Evolutionary conservation across 768 basidiomycete species (phyloP), one percentile per base, ranked within the genome.

Genomic region (Calocybe gangraenosa): DNA sequence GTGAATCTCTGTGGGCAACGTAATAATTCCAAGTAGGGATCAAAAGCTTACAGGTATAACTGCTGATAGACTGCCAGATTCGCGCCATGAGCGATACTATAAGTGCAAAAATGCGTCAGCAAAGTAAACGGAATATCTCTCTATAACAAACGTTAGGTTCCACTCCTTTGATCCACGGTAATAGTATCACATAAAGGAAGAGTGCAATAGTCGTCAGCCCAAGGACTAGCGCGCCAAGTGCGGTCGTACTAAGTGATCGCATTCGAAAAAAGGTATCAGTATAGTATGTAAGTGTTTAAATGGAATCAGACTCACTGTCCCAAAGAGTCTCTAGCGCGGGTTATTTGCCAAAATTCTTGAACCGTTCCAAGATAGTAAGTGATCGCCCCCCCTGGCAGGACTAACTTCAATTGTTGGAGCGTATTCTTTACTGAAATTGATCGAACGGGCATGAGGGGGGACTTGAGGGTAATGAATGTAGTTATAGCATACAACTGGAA

Each of bases 71-170:
- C 79, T 65, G 17, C 81, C 80, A 3, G 86, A 87, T 53, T 84
- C 68, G 53, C 82, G 71, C 87, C 87, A 90, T 13, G 77, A 75
- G 37, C 73, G 79, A 57, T 86, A 89, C 87, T 90, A 57, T n/a
- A n/a, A n/a, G 37, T 3, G 5, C 14, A 20, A 32, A 4, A 21
- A 15, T 25, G 8, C 21, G 15, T 48, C 14, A 44, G 11, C 28
- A 36, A 15, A 17, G 23, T 40, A 30, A 20, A 31, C 15, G n/a
- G 17, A 15, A 31, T n/a, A 15, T 35, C 31, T 30, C 8, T 32
- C 10, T 34, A 23, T 14, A 15, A 73, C 81, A 54, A 59, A 90
- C 87, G 55, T 89, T 75, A 28, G 84, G 82, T 51, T 82, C 75
- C 43, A 78, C 73, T 15, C 84, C 85, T 46, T 75, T 74, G 22